Conservation (phyloP, 257 asterid species). For the Pogostemon cablin region DNA sequence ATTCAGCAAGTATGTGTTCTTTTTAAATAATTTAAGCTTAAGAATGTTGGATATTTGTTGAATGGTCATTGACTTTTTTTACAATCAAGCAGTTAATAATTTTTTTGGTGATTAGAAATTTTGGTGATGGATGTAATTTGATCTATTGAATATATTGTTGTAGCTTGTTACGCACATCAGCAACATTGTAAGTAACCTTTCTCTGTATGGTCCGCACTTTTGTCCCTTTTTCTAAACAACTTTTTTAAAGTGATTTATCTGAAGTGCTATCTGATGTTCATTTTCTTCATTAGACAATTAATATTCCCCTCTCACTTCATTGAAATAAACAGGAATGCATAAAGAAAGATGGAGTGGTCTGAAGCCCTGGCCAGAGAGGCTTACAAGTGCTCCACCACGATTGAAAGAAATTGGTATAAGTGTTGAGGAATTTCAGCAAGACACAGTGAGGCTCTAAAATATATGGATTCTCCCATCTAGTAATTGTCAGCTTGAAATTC, state of each 20-base stretch:
- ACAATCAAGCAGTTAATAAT: neutral
- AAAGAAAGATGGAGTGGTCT: conserved; percentile 73
- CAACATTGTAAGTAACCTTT: neutral
- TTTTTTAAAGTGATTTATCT: neutral
- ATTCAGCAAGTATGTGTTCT: conserved; percentile 65
- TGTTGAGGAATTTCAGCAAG: conserved; percentile 56
- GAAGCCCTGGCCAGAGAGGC: conserved; percentile 91
- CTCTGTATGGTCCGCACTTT: conserved; percentile 14
- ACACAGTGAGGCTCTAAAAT: conserved; percentile 62
- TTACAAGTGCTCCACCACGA: conserved; percentile 75
- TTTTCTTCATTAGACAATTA: conserved; percentile 18
- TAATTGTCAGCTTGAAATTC: neutral
- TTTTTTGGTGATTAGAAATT: neutral
- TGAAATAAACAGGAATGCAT: conserved; percentile 64
- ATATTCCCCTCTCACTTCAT: neutral
- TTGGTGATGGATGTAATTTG: conserved; percentile 1
- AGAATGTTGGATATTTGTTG: conserved; percentile 24
- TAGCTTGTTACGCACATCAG: conserved; percentile 1
- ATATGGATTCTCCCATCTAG: conserved; percentile 23
- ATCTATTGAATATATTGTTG: neutral
- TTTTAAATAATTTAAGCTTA: conserved; percentile 12
- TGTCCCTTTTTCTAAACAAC: conserved; percentile 9
- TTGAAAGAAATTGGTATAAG: conserved; percentile 64
- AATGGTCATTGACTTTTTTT: neutral
- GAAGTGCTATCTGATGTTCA: conserved; percentile 15